Conservation (phyloP, 164 flowering plant species). For the Magnolia sinica region DNA sequence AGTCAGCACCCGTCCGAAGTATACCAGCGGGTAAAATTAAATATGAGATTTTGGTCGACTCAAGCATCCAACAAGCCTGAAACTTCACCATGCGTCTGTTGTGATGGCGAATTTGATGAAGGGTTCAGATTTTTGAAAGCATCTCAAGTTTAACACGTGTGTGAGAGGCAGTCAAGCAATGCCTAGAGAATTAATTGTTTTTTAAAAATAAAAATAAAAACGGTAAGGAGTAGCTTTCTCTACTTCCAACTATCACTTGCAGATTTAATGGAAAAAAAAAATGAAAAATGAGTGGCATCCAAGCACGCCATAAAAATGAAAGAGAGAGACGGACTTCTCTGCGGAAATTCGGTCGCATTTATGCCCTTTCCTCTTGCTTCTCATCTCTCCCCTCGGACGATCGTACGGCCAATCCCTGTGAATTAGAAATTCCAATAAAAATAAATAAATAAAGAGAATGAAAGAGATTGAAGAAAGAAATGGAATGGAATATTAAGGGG, state of each 20-base stretch:
- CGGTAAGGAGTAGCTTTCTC: background rate
- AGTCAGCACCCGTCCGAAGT: no score
- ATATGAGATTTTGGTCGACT: no score
- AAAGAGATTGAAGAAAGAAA: background rate
- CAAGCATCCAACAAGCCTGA: no score
- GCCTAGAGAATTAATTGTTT: no score
- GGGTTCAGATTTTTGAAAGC: no score
- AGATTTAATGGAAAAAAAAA: background rate
- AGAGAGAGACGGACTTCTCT: slow-evolving; percentile 40
- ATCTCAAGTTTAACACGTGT: no score
- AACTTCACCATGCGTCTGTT: no score
- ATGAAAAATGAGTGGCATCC: background rate
- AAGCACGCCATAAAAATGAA: background rate
- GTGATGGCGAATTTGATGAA: no score
- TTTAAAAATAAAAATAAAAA: no score
- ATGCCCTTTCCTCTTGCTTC: slow-evolving; percentile 79
- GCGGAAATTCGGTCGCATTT: slow-evolving; percentile 79
- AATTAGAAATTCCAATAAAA: background rate
- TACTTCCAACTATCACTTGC: background rate
- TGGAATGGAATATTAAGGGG: background rate
- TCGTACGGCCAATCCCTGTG: slow-evolving; percentile 78
- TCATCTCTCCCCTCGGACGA: slow-evolving; percentile 83
- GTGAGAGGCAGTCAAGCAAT: no score
- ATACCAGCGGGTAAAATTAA: no score
- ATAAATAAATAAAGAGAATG: background rate